These are phyloP conservation scores for Brassica balearica DNA, from an alignment of 441 rosid genomes.

Conservation along the genomic window DNA sequence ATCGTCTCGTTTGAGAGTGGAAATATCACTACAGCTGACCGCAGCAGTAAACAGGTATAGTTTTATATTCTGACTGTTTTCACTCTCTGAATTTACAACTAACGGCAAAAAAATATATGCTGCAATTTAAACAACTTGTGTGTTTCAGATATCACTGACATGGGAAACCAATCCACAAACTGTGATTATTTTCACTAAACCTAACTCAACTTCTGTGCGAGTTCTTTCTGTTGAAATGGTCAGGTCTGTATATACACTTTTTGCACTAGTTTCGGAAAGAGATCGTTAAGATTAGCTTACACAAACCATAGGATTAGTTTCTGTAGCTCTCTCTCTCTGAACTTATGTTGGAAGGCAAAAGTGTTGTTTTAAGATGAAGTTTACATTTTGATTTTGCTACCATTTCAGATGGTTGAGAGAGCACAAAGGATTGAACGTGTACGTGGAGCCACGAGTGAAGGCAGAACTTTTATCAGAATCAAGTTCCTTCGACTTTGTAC, in stretches of 20 bases:
- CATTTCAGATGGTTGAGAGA: constrained; percentile 86
- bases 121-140: background rate
- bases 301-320: constrained; percentile 4
- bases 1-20: constrained; percentile 96
- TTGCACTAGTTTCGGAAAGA: background rate
- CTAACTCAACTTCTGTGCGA: constrained; percentile 83
- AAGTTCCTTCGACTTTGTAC: constrained; percentile 69
- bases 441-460: constrained; percentile 88
- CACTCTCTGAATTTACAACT: no score
- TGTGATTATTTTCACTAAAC: constrained; percentile 88
- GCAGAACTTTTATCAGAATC: constrained; percentile 83
- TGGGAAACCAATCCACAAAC: constrained; percentile 95
- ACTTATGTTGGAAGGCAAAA: constrained; percentile 7
- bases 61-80: no score
- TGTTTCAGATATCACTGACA: constrained; percentile 82
- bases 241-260: constrained; percentile 57
- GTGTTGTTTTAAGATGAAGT: constrained; percentile 7
- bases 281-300: background rate
- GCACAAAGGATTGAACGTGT: constrained; percentile 66
- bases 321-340: background rate
- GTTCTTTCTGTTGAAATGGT: constrained; percentile 80
- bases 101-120: no score
- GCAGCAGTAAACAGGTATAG: constrained; percentile 90
- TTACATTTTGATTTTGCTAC: background rate
- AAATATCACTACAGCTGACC: constrained; percentile 87